These are phyloP conservation scores for Circinella umbellata DNA, from an alignment of 371 early-diverging fungal genomes.

Conservation along the genomic window DNA sequence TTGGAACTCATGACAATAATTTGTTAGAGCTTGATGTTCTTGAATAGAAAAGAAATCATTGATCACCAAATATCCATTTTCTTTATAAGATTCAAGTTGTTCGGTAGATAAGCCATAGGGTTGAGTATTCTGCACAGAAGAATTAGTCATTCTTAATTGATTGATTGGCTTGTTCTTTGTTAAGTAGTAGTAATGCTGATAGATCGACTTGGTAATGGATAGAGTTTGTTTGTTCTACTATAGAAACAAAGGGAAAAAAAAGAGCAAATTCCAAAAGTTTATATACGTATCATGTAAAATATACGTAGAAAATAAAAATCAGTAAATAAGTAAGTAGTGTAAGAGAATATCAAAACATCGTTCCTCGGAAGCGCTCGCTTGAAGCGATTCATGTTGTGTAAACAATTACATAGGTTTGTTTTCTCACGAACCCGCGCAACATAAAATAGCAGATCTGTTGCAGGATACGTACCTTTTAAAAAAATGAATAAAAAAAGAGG, in stretches of 20 bases:
- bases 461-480: slow-evolving; percentile 3
- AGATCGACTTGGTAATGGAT: no score
- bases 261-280: not conserved
- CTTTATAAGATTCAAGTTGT: slow-evolving; percentile 45
- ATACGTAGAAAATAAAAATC: no score
- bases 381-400: no score
- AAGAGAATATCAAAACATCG: not conserved
- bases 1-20: slow-evolving; percentile 44
- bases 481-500: slow-evolving; percentile 1
- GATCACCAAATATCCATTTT: slow-evolving; percentile 54
- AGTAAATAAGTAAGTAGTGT: not conserved
- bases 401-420: no score
- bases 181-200: no score
- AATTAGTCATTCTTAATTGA: not conserved
- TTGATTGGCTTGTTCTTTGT: no score
- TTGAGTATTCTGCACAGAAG: slow-evolving; percentile 16
- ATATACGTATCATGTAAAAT: not conserved
- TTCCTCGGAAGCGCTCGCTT: slow-evolving; percentile 6
- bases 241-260: no score
- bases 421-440: slow-evolving; percentile 9
- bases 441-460: not conserved
- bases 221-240: no score
- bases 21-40: slow-evolving; percentile 41
- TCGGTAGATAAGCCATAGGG: slow-evolving; percentile 40
- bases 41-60: slow-evolving; percentile 51